Evolutionary conservation across 1,284 basidiomycete genomes (phyloP), one percentile per base, ranked within the genome.

Genomic region (Trichosporon faecale): DNA sequence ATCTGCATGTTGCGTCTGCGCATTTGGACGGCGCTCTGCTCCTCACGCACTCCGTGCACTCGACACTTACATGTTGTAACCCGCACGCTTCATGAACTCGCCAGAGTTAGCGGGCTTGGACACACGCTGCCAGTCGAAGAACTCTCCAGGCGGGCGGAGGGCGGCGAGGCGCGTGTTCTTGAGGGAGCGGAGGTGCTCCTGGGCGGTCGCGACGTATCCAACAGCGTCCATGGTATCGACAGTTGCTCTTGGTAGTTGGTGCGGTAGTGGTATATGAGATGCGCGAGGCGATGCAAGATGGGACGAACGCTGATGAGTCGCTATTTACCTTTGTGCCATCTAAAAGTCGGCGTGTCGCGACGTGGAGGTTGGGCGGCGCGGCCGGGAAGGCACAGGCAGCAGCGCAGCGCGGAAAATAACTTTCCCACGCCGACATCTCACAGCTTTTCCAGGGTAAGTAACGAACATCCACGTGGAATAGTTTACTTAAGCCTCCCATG

Each of bases 81-180:
- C 73, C 16, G 79, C 80, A 29, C 78, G 70, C 72, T 79, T 76
- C 72, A 78, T 85, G 64, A 84, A 86, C 75, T 87, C 86, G 76
- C 85, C 85, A 88, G 89, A 73, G 89, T 95, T 85, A 64, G 79
- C 79, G 9, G 86, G 86, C 75, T 91, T 86, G 29, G 93, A 95
- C 72, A 98, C 85, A 65, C 94, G 89, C 77, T 95, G 91, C 77
- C 89, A 87, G 85, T 98, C 95, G 80, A 98, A 96, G 76, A 84
- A 85, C 76, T 96, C 94, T 68, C 85, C 84, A 1, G 91, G 88
- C 2, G 91, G 88, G 70, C 94, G 89, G 70, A 98, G 86, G 31
- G 90, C 88, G 65, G 92, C 92, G 70, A 97, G 87, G 71, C 90
- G 88, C 25, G 93, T 92, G 85, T 95, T 91, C 91, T 92, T 83